A percentile compares a stretch with the other conserved stretches of the same genome.
These are phyloP conservation scores for Colletotrichum endophyticum DNA, from an alignment of 2,329 filamentous ascomycete genomes.

Conservation along the genomic window DNA sequence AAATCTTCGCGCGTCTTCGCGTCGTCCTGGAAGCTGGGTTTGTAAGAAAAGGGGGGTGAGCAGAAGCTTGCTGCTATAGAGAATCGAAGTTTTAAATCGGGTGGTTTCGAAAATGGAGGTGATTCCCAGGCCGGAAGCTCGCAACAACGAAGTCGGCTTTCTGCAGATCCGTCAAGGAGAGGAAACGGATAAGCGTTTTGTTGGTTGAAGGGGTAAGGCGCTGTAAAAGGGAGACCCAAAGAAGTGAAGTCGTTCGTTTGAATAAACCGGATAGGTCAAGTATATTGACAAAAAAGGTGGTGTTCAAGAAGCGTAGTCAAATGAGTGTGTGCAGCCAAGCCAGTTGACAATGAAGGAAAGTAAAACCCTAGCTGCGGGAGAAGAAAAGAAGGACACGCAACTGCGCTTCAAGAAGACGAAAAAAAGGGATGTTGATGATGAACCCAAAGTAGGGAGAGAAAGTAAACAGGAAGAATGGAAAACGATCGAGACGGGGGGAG, in stretches of 20 bases:
- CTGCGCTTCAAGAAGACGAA: slow-evolving; percentile 43
- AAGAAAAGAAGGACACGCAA: slow-evolving; percentile 41
- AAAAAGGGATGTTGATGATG: slow-evolving; percentile 34
- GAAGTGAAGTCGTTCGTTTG: slow-evolving; percentile 18
- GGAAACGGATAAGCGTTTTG: slow-evolving; percentile 8
- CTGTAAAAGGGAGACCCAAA: slow-evolving; percentile 11
- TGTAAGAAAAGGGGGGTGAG: background rate
- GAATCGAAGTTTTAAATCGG: slow-evolving; percentile 17
- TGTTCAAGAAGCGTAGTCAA: slow-evolving; percentile 52
- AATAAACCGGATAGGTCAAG: slow-evolving; percentile 25
- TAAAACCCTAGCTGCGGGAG: slow-evolving; percentile 46
- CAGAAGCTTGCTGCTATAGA: slow-evolving; percentile 17
- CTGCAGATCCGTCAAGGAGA: slow-evolving; percentile 19
- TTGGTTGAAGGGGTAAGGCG: background rate
- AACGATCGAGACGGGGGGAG: slow-evolving; percentile 14
- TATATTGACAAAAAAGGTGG: slow-evolving; percentile 21
- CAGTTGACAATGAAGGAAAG: slow-evolving; percentile 54
- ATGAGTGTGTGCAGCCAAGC: slow-evolving; percentile 64
- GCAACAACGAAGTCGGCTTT: slow-evolving; percentile 21
- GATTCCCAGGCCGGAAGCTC: slow-evolving; percentile 16
- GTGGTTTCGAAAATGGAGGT: background rate
- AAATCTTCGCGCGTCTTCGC: slow-evolving; percentile 13
- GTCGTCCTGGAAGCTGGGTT: slow-evolving; percentile 16
- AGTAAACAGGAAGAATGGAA: slow-evolving; percentile 28
- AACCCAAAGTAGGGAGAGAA: slow-evolving; percentile 29